A percentile compares a stretch with the other conserved stretches of the same genome.
Evolutionary conservation across 148 eudicot genomes (phyloP).

Genomic region (Heliosperma pusillum): DNA sequence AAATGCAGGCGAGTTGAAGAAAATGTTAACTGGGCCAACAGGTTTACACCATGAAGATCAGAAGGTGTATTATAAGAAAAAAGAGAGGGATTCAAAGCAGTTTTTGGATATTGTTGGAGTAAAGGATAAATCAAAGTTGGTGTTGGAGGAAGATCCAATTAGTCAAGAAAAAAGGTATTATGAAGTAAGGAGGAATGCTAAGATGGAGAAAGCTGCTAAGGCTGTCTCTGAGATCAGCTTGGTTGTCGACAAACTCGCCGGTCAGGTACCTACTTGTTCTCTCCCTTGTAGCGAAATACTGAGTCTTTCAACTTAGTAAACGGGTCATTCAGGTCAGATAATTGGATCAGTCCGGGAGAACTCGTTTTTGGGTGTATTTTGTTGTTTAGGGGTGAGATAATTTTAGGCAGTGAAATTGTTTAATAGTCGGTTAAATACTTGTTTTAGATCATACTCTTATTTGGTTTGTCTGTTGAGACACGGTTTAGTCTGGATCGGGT

Average conservation of each 20-base stretch:
- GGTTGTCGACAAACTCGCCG: slow-evolving; percentile 73
- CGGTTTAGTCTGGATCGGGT: not conserved
- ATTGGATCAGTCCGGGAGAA: not conserved
- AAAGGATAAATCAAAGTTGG: slow-evolving; percentile 77
- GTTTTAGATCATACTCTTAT: no score
- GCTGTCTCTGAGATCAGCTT: slow-evolving; percentile 68
- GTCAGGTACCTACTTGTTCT: slow-evolving; percentile 41
- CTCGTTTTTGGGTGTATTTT: not conserved
- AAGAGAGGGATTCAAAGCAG: slow-evolving; percentile 67
- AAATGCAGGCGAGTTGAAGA: slow-evolving; percentile 84
- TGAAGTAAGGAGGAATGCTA: slow-evolving; percentile 75
- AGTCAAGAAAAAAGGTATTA: slow-evolving; percentile 75
- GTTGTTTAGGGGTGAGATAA: no score
- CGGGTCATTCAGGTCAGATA: not conserved
- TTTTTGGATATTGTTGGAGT: slow-evolving; percentile 71
- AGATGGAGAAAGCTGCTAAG: slow-evolving; percentile 75
- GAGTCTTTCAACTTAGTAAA: no score
- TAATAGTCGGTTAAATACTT: no score
- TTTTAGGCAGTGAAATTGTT: no score
- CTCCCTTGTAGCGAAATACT: not conserved
- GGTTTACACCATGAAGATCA: slow-evolving; percentile 92
- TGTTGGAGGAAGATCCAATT: slow-evolving; percentile 78
- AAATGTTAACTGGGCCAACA: slow-evolving; percentile 64
- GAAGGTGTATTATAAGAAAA: slow-evolving; percentile 64
- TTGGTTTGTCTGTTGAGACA: not conserved